Percentiles rank a stretch among this genome's conserved stretches.
phyloP scores from a whole-genome alignment of 306 rosid genomes.

The Rubus idaeus region DNA sequence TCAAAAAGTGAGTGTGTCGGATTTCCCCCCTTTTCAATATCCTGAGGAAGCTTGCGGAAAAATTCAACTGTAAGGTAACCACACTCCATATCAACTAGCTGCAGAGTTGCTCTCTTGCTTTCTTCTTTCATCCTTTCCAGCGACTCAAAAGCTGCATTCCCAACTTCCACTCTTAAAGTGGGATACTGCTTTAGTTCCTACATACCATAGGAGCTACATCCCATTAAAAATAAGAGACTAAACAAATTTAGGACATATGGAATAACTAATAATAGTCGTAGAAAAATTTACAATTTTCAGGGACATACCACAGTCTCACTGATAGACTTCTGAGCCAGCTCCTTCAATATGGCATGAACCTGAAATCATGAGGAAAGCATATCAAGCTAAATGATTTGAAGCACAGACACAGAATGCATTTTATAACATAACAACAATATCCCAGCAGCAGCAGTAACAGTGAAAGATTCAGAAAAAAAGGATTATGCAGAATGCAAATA shows the following conservation, averaged over 20 bases:
- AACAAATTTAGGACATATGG: not conserved
- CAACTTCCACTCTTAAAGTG: slow-evolving; percentile 40
- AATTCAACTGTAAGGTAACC: slow-evolving; percentile 50
- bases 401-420: not conserved
- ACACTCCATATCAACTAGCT: slow-evolving; percentile 47
- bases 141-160: slow-evolving; percentile 37
- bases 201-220: slow-evolving; percentile 1
- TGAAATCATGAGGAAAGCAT: slow-evolving; percentile 20
- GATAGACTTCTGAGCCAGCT: slow-evolving; percentile 38
- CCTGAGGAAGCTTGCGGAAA: slow-evolving; percentile 55
- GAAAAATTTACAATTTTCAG: not conserved
- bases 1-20: slow-evolving; percentile 43
- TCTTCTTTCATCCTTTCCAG: slow-evolving; percentile 46
- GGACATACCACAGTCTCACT: slow-evolving; percentile 31
- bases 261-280: not conserved
- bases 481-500: not conserved
- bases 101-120: slow-evolving; percentile 44
- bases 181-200: slow-evolving; percentile 50
- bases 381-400: slow-evolving; percentile 7
- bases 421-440: not conserved
- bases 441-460: not conserved
- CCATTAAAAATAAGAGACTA: not conserved
- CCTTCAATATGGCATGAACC: slow-evolving; percentile 47
- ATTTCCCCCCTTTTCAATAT: slow-evolving; percentile 52
- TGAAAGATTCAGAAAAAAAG: not conserved